Percentiles rank a stretch among this genome's conserved stretches.
These are phyloP conservation scores for Protomyces gravidus DNA, from an alignment of 1,139 yeast species.

Conservation along the genomic window DNA sequence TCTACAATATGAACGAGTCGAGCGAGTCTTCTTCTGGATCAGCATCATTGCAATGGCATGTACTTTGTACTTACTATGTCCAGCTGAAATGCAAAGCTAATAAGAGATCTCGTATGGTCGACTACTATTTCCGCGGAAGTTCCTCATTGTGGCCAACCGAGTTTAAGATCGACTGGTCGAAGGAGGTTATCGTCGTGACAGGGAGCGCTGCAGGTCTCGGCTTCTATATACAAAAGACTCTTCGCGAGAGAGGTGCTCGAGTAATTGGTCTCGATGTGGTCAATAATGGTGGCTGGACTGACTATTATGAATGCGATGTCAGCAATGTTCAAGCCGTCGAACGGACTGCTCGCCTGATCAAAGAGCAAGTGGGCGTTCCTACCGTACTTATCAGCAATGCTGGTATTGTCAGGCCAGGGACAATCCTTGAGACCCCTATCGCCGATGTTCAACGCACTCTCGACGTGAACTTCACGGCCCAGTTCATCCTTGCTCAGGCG, in stretches of 20 bases:
- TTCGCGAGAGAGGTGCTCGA: constrained; percentile 46
- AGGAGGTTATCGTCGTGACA: constrained; percentile 66
- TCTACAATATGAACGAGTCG: no score
- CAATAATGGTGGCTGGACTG: constrained; percentile 42
- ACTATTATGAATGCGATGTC: constrained; percentile 65
- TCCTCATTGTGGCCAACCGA: no score
- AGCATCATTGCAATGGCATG: no score
- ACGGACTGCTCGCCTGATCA: constrained; percentile 36
- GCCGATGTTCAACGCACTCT: constrained; percentile 44
- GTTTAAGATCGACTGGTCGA: no score
- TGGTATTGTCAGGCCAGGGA: constrained; percentile 59
- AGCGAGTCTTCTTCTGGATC: no score
- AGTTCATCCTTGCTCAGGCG: constrained; percentile 63
- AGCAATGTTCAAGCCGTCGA: constrained; percentile 49
- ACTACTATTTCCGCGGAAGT: no score
- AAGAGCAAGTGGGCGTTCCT: constrained; percentile 51
- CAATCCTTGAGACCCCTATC: constrained; percentile 52
- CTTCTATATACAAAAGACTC: constrained; percentile 50
- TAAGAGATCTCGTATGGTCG: no score
- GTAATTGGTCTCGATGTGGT: constrained; percentile 64
- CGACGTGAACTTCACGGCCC: constrained; percentile 62
- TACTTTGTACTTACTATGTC: no score
- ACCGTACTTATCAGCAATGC: constrained; percentile 78
- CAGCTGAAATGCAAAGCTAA: no score
- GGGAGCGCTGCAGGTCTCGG: constrained; percentile 84